These are phyloP conservation scores for Populus davidiana DNA, from an alignment of 345 rosid species.

Conservation along the genomic window DNA sequence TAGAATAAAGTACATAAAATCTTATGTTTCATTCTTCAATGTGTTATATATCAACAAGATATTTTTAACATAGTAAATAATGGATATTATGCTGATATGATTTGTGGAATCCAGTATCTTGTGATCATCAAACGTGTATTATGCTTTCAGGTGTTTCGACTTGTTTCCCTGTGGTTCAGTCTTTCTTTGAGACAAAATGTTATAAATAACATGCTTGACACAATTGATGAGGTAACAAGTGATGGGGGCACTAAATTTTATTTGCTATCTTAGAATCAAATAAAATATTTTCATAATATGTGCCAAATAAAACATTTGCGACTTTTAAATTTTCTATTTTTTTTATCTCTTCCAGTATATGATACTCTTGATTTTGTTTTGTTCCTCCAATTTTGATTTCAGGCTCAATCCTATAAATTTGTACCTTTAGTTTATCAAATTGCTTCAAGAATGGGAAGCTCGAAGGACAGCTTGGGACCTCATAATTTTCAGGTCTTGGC, in stretches of 20 bases:
- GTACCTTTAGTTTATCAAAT: slow-evolving; percentile 88
- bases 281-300: not conserved
- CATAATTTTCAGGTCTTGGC: slow-evolving; percentile 71
- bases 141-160: slow-evolving; percentile 73
- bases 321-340: not conserved
- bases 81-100: no score
- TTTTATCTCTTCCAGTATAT: not conserved
- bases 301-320: not conserved
- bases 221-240: slow-evolving; percentile 63
- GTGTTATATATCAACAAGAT: no score
- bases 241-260: not conserved
- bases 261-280: not conserved
- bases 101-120: not conserved
- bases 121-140: slow-evolving; percentile 4
- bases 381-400: slow-evolving; percentile 16
- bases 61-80: no score
- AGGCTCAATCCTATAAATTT: slow-evolving; percentile 95
- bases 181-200: slow-evolving; percentile 71
- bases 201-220: slow-evolving; percentile 62
- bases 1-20: no score
- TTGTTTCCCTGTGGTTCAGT: slow-evolving; percentile 82
- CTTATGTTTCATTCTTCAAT: no score
- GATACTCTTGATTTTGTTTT: not conserved
- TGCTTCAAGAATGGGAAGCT: slow-evolving; percentile 92
- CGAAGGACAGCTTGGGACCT: slow-evolving; percentile 64